Conservation (phyloP, 148 eudicot genomes). For the Nepenthes gracilis region DNA sequence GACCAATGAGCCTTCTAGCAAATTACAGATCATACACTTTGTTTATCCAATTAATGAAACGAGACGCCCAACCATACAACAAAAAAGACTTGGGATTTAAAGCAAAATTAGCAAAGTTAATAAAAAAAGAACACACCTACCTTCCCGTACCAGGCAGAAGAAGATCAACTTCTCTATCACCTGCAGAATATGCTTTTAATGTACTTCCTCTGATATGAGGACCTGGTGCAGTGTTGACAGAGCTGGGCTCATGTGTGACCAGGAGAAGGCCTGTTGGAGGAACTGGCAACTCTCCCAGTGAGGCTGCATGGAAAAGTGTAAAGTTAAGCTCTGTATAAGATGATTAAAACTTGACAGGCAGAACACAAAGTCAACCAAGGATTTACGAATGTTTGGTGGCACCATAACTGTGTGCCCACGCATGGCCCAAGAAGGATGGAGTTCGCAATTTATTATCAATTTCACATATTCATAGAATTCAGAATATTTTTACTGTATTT, state of each 20-base stretch:
- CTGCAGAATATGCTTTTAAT: constrained; percentile 64
- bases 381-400: too few relatives aligned
- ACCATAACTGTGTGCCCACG: too few relatives aligned
- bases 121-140: constrained; percentile 17
- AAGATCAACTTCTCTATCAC: constrained; percentile 86
- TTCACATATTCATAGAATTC: too few relatives aligned
- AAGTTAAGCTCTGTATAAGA: neutral
- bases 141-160: constrained; percentile 96
- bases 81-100: neutral
- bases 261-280: constrained; percentile 76
- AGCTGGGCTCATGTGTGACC: constrained; percentile 79
- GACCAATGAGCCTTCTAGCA: too few relatives aligned
- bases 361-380: too few relatives aligned
- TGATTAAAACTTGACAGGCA: too few relatives aligned
- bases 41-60: too few relatives aligned
- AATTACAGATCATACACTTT: too few relatives aligned
- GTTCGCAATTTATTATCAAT: too few relatives aligned
- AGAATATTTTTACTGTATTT: too few relatives aligned
- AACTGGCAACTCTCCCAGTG: constrained; percentile 37
- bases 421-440: too few relatives aligned
- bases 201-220: constrained; percentile 84
- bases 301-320: constrained; percentile 11
- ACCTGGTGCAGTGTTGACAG: constrained; percentile 70
- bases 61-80: too few relatives aligned
- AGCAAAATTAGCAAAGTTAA: neutral